phyloP scores from a whole-genome alignment of 495 filamentous ascomycete species.

The Penicillium daleae region DNA sequence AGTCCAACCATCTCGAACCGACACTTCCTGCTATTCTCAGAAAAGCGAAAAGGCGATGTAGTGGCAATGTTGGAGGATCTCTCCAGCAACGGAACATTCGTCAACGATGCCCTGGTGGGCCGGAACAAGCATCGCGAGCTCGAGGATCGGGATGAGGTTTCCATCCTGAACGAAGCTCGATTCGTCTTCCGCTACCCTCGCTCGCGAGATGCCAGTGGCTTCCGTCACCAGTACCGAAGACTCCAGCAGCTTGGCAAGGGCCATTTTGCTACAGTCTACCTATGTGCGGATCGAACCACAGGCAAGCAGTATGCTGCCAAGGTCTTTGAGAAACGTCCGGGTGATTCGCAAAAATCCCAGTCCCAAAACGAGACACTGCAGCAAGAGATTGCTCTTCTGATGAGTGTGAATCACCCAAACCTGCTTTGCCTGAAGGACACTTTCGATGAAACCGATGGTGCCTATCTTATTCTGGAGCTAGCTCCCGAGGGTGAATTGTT shows the following conservation, averaged over 20 bases:
- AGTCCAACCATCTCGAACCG: constrained; percentile 91
- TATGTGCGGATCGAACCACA: constrained; percentile 83
- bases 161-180: constrained; percentile 76
- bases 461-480: constrained; percentile 91
- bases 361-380: constrained; percentile 78
- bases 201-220: constrained; percentile 72
- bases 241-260: constrained; percentile 91
- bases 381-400: constrained; percentile 94
- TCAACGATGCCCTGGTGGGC: constrained; percentile 89
- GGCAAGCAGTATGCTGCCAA: constrained; percentile 91
- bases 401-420: constrained; percentile 96
- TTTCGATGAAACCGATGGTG: constrained; percentile 87
- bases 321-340: constrained; percentile 81
- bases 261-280: constrained; percentile 93
- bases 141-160: constrained; percentile 85
- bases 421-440: constrained; percentile 93
- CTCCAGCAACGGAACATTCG: constrained; percentile 94
- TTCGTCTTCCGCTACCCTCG: constrained; percentile 91
- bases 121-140: constrained; percentile 90
- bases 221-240: constrained; percentile 83
- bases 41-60: constrained; percentile 77
- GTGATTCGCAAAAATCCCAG: constrained; percentile 71
- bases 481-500: constrained; percentile 93
- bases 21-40: constrained; percentile 87
- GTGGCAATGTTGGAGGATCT: constrained; percentile 89